Base-by-base conservation (phyloP, 2,329 filamentous ascomycete genomes). In the Cladosporium sp. region DNA sequence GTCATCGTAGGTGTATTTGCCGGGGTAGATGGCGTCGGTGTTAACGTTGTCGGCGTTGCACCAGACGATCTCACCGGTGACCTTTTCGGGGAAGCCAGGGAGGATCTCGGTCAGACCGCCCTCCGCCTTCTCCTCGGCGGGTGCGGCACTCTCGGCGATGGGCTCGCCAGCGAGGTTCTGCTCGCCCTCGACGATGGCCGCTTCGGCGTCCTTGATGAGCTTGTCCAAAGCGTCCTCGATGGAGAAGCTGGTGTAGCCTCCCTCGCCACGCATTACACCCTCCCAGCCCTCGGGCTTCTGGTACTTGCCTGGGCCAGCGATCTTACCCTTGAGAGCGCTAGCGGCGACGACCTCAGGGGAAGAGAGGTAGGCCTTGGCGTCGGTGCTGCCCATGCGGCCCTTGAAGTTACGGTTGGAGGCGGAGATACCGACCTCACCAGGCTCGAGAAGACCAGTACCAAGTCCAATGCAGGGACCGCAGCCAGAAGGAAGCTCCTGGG, bases 311-410 rank as follows among this genome's bases (percentile, higher is more conserved):
- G 92, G 88, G 0, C 90, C 87, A 8, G 82, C 74, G 30, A 91
- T 89, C 54, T 78, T 79, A 11, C 88, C 88, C 13, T 75, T 73
- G 41, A 96, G 71, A 2, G 92, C 92, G 61, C 88, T 95, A 7
- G 93, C 91, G 3, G 92, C 92, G 1, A 97, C 92, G 2, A 96
- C 85, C 63, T 96, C 91, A 1, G 93, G 91, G 58, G 86, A 92
- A 5, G 85, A 87, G 1, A 96, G 83, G 66, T 96, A 96, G 0
- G 89, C 89, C 62, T 89, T 84, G 0, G 89, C 88, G 4, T 88
- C 82, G 2, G 80, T 83, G 12, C 80, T 85, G 3, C 91, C 91
- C 88, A 96, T 95, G 2, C 91, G 82, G 0, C 90, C 91, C 69
- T 91, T 90, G 76, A 91, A 96, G 68, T 96, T 96, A 9, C 91